Evolutionary conservation across 352 stramenopile species (phyloP), one percentile per base, ranked within the genome.

Genomic region (Peronosclerospora sorghi): DNA sequence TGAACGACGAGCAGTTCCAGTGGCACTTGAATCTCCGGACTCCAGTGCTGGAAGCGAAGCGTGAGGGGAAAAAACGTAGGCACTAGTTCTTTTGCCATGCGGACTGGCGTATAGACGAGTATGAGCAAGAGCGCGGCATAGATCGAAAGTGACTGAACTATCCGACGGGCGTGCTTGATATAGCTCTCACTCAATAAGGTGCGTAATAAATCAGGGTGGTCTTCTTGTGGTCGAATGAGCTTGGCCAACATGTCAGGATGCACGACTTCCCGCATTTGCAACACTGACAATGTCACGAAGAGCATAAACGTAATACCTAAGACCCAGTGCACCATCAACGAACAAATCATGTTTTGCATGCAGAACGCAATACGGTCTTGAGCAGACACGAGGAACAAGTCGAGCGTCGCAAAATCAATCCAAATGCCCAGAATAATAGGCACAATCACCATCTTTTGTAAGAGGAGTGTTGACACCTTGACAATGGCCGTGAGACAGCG

Each of bases 371-470:
- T 62, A 24, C 87, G 75, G 29, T 87, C 69, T 54, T 88, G 73
- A 2, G 74, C 57, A 14, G 64, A 75, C 21, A 78, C 69, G 21
- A 84, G 70, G 50, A 98, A 97, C 26, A 98, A 50, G 24, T 72
- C 64, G 5, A 97, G 68, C 18, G 91, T 96, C 12, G 89, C 84
- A 13, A 89, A 80, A 60, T 98, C 94, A 26, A 98, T 90, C 24
- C 91, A 91, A 15, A 97, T 34, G 0, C 95, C 95, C 15, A 98
- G 68, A 2, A 96, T 46, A 34, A 98, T 80, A 2, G 95, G 95
- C n/a, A 98, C 62, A 23, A 97, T 56, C 32, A 98, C 80, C 95
- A 98, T 99, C 75, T 99, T 99, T 24, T 98, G 71, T 51, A 97
- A 75, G 17, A 98, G 57, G 15, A 99, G 68, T 12, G 95, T 86